Conservation (phyloP, 192 early-diverging fungal species). For the Geranomyces variabilis region DNA sequence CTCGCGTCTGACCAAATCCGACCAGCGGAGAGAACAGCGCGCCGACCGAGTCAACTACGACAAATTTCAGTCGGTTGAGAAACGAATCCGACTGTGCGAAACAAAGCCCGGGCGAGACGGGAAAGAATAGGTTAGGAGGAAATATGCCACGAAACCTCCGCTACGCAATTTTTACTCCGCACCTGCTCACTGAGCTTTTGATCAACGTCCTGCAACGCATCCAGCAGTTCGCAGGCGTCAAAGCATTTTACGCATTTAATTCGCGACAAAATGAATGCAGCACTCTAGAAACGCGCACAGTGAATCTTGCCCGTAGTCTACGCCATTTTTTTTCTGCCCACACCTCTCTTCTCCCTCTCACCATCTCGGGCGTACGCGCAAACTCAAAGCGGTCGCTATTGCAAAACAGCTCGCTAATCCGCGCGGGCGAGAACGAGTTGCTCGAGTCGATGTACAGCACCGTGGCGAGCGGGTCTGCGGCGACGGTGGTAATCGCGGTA, state of each 20-base stretch:
- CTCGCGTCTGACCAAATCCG: conserved; percentile 8
- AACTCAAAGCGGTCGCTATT: conserved; percentile 24
- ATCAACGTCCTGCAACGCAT: conserved; percentile 24
- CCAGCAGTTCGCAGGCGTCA: conserved; percentile 22
- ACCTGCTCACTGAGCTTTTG: conserved; percentile 3
- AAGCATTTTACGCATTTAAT: conserved; percentile 17
- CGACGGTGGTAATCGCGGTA: conserved; percentile 13
- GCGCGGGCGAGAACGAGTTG: conserved; percentile 18
- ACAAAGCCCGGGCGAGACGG: neutral
- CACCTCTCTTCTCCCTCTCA: neutral
- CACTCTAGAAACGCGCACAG: conserved; percentile 1
- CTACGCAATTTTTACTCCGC: too few relatives aligned
- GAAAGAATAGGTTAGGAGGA: too few relatives aligned
- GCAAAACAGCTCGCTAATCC: conserved; percentile 4
- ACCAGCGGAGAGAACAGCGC: neutral
- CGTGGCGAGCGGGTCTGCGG: conserved; percentile 7
- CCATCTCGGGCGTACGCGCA: conserved; percentile 7
- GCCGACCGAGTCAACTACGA: conserved; percentile 3
- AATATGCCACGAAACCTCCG: neutral
- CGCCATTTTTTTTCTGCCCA: too few relatives aligned
- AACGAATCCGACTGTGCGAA: conserved; percentile 6
- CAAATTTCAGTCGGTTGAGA: neutral
- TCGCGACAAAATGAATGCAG: conserved; percentile 1
- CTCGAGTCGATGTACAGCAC: conserved; percentile 32
- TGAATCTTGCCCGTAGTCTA: too few relatives aligned